Evolutionary conservation across 2,329 filamentous ascomycete genomes (phyloP), one percentile per base, ranked within the genome.

Genomic region (Trichoderma sp.): DNA sequence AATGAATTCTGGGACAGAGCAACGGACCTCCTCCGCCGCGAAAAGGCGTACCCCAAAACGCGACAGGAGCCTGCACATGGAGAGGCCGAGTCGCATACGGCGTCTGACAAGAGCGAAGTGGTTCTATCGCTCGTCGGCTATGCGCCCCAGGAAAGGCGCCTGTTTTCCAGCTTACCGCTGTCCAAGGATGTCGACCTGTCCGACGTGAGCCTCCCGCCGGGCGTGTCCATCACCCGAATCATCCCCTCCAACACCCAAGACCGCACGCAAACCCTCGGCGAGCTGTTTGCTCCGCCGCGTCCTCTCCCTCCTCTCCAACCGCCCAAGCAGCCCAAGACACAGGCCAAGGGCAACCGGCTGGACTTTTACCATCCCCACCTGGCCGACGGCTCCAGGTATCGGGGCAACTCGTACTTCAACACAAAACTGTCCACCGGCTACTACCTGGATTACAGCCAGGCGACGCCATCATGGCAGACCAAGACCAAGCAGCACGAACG

Each of bases 61-160:
- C 74, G 76, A 43, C 71, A 77, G 10, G 76, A 79, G 12, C 68
- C 74, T n/a, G 74, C 79, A 48, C 78, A 78, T 57, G 73, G 76
- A 30, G 77, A 79, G 57, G 79, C 78, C 47, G 76, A 77, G 55
- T 68, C 77, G 30, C 75, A 77, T 19, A 73, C 76, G 3, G 75
- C 76, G 26, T 74, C 80, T 21, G 69, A 75, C 73, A 80, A 69
- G 75, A 84, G 69, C 77, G 84, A 76, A 63, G 65, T 87, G 17
- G 88, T 94, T 6, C 80, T 97, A 65, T 94, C 91, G 0, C 80
- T 96, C 1, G 89, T 88, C 69, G 92, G 91, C 63, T 90, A 88
- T 69, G 90, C 90, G 47, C 87, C 89, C 1, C 87, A 88, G 52
- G 84, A 90, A 43, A 89, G 88, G 70, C 90, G 94, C 67, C 81